Evolutionary conservation across 352 stramenopile genomes (phyloP).

Genomic region (Pythium coloratum): DNA sequence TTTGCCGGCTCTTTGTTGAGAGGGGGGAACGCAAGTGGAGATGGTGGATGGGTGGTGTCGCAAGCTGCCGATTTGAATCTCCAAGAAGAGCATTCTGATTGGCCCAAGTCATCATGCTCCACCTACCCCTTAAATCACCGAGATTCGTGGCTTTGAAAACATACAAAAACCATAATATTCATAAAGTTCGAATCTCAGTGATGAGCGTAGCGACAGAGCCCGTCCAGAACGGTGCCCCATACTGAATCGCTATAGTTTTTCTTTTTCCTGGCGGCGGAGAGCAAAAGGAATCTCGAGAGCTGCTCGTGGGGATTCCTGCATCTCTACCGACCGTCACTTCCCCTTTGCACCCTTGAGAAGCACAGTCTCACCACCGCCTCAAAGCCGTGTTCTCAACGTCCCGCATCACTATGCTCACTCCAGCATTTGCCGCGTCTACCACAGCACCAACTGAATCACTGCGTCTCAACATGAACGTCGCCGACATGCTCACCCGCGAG

Average conservation of each 20-base stretch:
- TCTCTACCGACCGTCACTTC: neutral
- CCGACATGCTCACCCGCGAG: slow-evolving; percentile 26
- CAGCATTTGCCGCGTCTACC: slow-evolving; percentile 17
- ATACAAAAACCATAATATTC: slow-evolving; percentile 10
- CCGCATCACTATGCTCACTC: slow-evolving; percentile 20
- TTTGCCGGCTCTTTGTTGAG: slow-evolving; percentile 13
- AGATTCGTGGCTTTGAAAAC: slow-evolving; percentile 16
- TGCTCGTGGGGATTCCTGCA: slow-evolving; percentile 4
- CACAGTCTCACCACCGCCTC: neutral
- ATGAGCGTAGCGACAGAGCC: neutral
- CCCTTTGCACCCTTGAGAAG: neutral
- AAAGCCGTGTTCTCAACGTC: slow-evolving; percentile 2
- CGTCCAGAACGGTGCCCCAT: slow-evolving; percentile 11
- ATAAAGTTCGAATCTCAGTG: slow-evolving; percentile 17
- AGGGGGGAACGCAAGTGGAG: neutral
- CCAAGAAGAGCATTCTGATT: slow-evolving; percentile 15
- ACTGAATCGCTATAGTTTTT: slow-evolving; percentile 42
- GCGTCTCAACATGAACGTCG: slow-evolving; percentile 27
- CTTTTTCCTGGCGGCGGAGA: slow-evolving; percentile 32
- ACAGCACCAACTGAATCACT: slow-evolving; percentile 4
- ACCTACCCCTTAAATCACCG: slow-evolving; percentile 20
- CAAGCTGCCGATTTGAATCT: slow-evolving; percentile 24
- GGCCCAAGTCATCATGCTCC: neutral
- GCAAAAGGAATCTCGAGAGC: slow-evolving; percentile 25
- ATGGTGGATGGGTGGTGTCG: slow-evolving; percentile 14